Evolutionary conservation across 148 eudicot species (phyloP).

Genomic region (Arctostaphylos glauca): DNA sequence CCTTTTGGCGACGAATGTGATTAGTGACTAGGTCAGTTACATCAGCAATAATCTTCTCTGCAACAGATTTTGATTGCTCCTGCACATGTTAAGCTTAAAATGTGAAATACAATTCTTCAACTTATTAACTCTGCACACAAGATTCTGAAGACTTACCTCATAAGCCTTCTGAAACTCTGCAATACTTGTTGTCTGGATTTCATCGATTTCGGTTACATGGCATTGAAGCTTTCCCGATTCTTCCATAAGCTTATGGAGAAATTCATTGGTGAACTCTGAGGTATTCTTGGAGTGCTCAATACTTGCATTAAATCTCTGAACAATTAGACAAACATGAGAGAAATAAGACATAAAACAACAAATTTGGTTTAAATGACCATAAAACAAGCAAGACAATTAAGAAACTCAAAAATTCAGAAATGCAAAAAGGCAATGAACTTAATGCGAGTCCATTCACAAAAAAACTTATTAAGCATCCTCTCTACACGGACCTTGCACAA

Average conservation of each 20-base stretch:
- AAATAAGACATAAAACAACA: background rate
- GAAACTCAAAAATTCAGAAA: background rate
- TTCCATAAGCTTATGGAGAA: conserved; percentile 58
- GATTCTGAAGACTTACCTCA: conserved; percentile 43
- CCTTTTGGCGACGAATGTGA: conserved; percentile 72
- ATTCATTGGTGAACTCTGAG: conserved; percentile 56
- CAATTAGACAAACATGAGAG: background rate
- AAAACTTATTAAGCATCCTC: background rate
- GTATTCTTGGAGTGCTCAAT: conserved; percentile 50
- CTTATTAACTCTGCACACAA: background rate
- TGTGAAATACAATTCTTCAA: conserved; percentile 2
- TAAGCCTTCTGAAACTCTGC: conserved; percentile 72
- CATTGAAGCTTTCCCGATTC: conserved; percentile 55
- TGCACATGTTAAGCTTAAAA: conserved; percentile 22
- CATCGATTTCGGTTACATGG: conserved; percentile 64
- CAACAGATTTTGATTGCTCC: conserved; percentile 78
- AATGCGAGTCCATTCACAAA: background rate
- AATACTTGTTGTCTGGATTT: conserved; percentile 57
- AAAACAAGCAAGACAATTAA: background rate
- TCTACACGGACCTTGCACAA: background rate
- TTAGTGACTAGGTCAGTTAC: conserved; percentile 65
- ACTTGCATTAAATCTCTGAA: conserved; percentile 70
- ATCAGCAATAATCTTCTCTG: conserved; percentile 86
- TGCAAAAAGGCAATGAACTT: background rate
- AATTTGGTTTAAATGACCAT: background rate